Evolutionary conservation across 1,139 yeast species (phyloP).

Genomic region (Pichia sp.): DNA sequence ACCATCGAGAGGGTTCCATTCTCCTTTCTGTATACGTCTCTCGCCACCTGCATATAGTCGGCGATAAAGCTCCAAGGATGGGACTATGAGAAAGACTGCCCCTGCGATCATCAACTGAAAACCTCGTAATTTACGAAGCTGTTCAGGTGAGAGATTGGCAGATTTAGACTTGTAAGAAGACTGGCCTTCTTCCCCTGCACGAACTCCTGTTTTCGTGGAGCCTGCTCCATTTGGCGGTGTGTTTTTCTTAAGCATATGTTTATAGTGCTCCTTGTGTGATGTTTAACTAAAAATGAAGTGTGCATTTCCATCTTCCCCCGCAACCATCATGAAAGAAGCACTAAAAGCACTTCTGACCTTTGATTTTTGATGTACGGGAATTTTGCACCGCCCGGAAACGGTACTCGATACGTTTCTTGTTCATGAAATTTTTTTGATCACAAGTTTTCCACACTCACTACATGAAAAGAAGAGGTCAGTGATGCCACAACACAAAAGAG

Average conservation of each 20-base stretch:
- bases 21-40: slow-evolving; percentile 41
- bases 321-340: too few species aligned
- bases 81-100: slow-evolving; percentile 31
- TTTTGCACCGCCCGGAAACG: slow-evolving; percentile 17
- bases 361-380: too few species aligned
- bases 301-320: too few species aligned
- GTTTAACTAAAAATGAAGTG: too few species aligned
- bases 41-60: slow-evolving; percentile 37
- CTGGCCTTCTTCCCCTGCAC: background rate
- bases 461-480: too few species aligned
- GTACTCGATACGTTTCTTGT: background rate
- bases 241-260: background rate
- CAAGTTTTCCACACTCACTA: too few species aligned
- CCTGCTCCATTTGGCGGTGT: slow-evolving; percentile 4
- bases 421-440: background rate
- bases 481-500: too few species aligned
- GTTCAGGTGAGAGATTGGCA: slow-evolving; percentile 15
- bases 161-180: slow-evolving; percentile 12
- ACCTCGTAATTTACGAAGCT: slow-evolving; percentile 18
- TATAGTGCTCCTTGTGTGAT: too few species aligned
- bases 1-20: slow-evolving; percentile 38
- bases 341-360: too few species aligned
- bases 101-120: slow-evolving; percentile 36
- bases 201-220: slow-evolving; percentile 3
- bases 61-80: slow-evolving; percentile 30